Evolutionary conservation across 2,329 filamentous ascomycete species (phyloP).

Genomic region (Didymella pinodella): DNA sequence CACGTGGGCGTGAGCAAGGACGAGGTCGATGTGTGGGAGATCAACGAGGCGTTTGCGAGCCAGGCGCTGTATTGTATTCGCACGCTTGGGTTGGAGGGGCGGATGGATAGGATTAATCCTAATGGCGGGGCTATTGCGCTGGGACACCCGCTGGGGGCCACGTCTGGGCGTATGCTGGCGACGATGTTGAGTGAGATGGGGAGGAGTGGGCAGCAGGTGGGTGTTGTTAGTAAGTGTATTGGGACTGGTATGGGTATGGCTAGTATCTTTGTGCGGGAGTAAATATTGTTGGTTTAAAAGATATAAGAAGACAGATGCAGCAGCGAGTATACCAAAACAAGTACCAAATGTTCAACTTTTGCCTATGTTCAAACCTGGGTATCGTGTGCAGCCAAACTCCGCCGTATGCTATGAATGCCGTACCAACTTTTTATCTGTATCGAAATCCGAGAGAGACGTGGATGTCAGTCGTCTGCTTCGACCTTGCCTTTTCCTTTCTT

Average conservation of each 20-base stretch:
- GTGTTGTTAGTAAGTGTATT: constrained; percentile 88
- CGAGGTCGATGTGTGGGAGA: constrained; percentile 88
- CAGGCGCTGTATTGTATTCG: constrained; percentile 75
- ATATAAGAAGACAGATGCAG: background rate
- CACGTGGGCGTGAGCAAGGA: constrained; percentile 70
- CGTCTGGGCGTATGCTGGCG: constrained; percentile 80
- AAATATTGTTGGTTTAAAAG: constrained; percentile 28
- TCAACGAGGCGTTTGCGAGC: constrained; percentile 81
- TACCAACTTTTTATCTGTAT: too few species aligned
- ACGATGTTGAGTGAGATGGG: constrained; percentile 76
- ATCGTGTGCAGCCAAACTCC: constrained; percentile 15
- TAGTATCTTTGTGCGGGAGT: constrained; percentile 59
- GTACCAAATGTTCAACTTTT: constrained; percentile 2
- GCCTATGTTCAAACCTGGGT: constrained; percentile 1
- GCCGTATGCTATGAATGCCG: constrained; percentile 4
- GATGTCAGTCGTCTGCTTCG: background rate
- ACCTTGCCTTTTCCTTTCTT: constrained; percentile 51
- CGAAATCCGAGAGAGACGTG: too few species aligned
- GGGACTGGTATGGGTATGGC: constrained; percentile 63
- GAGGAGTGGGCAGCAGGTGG: constrained; percentile 73
- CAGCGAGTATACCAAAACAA: background rate
- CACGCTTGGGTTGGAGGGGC: constrained; percentile 71
- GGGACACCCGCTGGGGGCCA: constrained; percentile 89
- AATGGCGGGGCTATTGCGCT: constrained; percentile 95
- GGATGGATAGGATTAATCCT: constrained; percentile 81